These are phyloP conservation scores for Pisolithus sp. DNA, from an alignment of 768 basidiomycete genomes.

Conservation along the genomic window DNA sequence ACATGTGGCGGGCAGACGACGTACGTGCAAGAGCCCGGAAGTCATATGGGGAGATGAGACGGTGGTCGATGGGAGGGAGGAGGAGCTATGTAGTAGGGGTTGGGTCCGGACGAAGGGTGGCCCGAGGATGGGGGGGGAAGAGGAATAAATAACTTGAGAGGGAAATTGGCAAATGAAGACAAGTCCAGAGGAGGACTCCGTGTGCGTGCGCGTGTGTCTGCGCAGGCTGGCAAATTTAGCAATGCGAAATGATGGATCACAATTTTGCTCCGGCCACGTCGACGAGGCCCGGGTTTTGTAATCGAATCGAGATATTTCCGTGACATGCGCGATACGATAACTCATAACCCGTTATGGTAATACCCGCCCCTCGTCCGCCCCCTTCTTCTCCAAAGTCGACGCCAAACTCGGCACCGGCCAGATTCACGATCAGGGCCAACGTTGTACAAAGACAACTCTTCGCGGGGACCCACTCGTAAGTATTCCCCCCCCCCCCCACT, in stretches of 20 bases:
- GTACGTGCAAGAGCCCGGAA: slow-evolving; percentile 40
- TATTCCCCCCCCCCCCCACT: slow-evolving; percentile 6
- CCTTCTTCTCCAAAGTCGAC: slow-evolving; percentile 20
- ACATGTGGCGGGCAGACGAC: slow-evolving; percentile 11
- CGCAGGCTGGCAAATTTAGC: slow-evolving; percentile 23
- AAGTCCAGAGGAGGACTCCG: slow-evolving; percentile 9
- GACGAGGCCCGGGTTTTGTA: slow-evolving; percentile 27
- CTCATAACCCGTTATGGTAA: slow-evolving; percentile 28
- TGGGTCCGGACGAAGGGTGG: slow-evolving; percentile 8
- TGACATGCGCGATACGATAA: slow-evolving; percentile 16
- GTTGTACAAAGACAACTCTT: slow-evolving; percentile 8
- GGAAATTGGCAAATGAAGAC: slow-evolving; percentile 18
- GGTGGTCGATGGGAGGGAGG: not conserved
- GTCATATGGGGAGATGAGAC: slow-evolving; percentile 28
- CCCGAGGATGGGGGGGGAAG: not conserved
- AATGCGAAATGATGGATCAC: slow-evolving; percentile 20
- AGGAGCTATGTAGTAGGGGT: slow-evolving; percentile 1
- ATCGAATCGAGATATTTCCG: slow-evolving; percentile 19
- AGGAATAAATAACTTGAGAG: slow-evolving; percentile 19
- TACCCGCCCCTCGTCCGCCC: slow-evolving; percentile 35
- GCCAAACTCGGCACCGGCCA: slow-evolving; percentile 41
- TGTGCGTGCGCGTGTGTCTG: not conserved
- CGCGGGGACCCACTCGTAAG: slow-evolving; percentile 29
- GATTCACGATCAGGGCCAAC: slow-evolving; percentile 32
- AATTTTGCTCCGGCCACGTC: slow-evolving; percentile 26